Evolutionary conservation across 495 filamentous ascomycete species (phyloP).

Genomic region (Podospora anserina): DNA sequence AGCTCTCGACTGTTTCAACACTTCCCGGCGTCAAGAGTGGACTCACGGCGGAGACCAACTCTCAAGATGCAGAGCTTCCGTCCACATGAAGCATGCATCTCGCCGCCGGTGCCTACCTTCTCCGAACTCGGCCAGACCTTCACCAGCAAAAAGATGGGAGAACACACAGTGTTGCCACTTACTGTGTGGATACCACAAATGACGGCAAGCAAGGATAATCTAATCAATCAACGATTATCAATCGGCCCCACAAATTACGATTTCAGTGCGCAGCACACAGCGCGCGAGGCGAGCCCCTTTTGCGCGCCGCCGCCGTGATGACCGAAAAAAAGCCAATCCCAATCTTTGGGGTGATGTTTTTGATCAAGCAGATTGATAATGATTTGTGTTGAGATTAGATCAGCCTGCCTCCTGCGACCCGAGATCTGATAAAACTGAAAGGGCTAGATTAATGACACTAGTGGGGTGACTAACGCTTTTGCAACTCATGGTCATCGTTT

Average conservation of each 20-base stretch:
- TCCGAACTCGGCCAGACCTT: conserved; percentile 19
- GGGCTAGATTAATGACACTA: not conserved
- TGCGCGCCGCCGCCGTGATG: no score
- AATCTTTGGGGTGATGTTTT: not conserved
- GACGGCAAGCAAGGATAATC: conserved; percentile 16
- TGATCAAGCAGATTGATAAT: not conserved
- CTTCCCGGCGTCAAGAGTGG: not conserved
- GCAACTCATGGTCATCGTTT: not conserved
- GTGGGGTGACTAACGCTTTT: not conserved
- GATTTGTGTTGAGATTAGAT: conserved; percentile 26
- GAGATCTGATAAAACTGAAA: conserved; percentile 17
- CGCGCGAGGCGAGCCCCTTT: no score
- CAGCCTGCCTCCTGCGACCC: not conserved
- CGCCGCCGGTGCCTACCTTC: not conserved
- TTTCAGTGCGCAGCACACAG: not conserved
- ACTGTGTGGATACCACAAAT: conserved; percentile 11
- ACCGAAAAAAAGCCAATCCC: not conserved
- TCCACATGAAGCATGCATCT: not conserved
- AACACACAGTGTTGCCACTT: conserved; percentile 9
- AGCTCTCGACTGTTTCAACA: not conserved
- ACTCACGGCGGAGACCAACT: conserved; percentile 3
- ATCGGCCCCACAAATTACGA: conserved; percentile 29
- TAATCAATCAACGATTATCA: conserved; percentile 35
- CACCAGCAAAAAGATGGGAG: not conserved
- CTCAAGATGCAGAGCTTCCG: no score